These are phyloP conservation scores for Dactylellina parvicollis DNA, from an alignment of 2,329 filamentous ascomycete species.

Conservation along the genomic window DNA sequence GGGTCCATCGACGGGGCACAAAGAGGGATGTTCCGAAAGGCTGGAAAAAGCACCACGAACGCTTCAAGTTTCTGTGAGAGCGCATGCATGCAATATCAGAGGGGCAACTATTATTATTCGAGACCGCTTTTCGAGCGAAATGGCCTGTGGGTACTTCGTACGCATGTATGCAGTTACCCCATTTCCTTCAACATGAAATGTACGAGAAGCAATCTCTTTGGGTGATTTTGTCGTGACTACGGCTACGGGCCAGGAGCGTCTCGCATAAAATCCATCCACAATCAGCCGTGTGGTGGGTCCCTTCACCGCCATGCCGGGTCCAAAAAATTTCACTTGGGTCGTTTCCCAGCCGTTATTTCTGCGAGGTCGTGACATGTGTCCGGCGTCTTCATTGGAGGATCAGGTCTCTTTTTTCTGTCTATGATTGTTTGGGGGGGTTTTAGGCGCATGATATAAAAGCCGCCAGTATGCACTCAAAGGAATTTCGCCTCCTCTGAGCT, in stretches of 20 bases:
- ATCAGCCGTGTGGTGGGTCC: conserved; percentile 36
- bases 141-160: conserved; percentile 13
- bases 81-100: conserved; percentile 31
- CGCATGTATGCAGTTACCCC: not conserved
- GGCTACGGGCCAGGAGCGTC: conserved; percentile 10
- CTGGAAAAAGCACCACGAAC: conserved; percentile 18
- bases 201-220: conserved; percentile 7
- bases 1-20: conserved; percentile 35
- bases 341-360: conserved; percentile 18
- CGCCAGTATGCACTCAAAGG: conserved; percentile 24
- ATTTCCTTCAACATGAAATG: not conserved
- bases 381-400: conserved; percentile 40
- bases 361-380: conserved; percentile 32
- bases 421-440: not conserved
- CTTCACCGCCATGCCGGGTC: conserved; percentile 26
- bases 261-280: conserved; percentile 27
- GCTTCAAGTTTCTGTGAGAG: conserved; percentile 5
- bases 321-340: conserved; percentile 27
- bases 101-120: conserved; percentile 34
- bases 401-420: not conserved
- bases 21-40: conserved; percentile 32
- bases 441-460: not conserved
- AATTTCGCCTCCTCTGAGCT: conserved; percentile 7
- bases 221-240: conserved; percentile 39
- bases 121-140: conserved; percentile 13